These are phyloP conservation scores for Wickerhamomyces ciferrii DNA, from an alignment of 805 yeast species.

Conservation along the genomic window DNA sequence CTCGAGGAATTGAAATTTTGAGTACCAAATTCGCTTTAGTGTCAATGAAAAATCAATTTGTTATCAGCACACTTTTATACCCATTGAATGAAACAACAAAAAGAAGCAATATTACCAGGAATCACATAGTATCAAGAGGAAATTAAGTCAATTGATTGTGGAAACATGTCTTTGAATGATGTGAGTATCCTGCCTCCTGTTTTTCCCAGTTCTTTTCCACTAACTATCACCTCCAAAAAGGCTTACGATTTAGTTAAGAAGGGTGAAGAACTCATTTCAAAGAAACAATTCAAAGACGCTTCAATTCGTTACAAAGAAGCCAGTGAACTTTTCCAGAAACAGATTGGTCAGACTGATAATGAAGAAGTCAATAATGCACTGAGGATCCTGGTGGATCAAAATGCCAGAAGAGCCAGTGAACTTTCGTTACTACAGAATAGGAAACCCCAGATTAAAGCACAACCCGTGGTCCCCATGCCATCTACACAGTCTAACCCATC, in stretches of 20 bases:
- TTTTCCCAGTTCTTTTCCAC: neutral
- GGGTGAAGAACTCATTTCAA: slow-evolving; percentile 44
- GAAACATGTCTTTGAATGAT: neutral
- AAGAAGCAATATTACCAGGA: no score
- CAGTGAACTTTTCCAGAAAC: slow-evolving; percentile 25
- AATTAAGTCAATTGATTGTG: neutral
- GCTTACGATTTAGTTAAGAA: slow-evolving; percentile 45
- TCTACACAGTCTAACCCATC: neutral
- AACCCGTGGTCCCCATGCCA: neutral
- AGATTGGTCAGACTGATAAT: slow-evolving; percentile 17
- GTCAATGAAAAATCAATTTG: neutral
- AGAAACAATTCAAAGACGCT: slow-evolving; percentile 38
- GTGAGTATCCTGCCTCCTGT: neutral
- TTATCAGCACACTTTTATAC: neutral
- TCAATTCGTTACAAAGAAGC: slow-evolving; percentile 33
- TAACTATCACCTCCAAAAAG: slow-evolving; percentile 17
- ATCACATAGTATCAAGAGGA: no score
- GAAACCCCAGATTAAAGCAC: slow-evolving; percentile 2
- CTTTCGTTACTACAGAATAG: slow-evolving; percentile 11
- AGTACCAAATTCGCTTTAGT: neutral
- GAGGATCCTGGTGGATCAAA: slow-evolving; percentile 23
- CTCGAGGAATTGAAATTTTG: neutral
- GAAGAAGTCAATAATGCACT: slow-evolving; percentile 25
- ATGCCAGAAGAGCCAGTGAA: slow-evolving; percentile 25
- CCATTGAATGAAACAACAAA: no score